phyloP scores from a whole-genome alignment of 768 basidiomycete genomes.

The Boletus patriciae region DNA sequence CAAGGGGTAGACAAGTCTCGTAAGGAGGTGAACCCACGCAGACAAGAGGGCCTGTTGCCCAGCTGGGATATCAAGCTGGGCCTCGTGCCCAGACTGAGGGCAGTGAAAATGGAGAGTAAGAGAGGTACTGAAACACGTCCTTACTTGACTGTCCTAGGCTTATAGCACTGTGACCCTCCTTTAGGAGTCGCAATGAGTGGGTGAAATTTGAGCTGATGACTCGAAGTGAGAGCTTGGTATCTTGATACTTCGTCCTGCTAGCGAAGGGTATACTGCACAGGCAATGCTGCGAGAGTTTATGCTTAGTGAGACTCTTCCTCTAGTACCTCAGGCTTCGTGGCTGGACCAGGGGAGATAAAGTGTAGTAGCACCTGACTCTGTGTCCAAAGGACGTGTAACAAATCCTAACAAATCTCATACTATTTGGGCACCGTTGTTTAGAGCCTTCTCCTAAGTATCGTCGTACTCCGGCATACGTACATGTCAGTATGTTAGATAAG shows the following conservation, averaged over 20 bases:
- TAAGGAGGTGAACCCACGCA: slow-evolving; percentile 1
- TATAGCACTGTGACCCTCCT: slow-evolving; percentile 11
- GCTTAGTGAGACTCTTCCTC: too few species aligned
- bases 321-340: too few species aligned
- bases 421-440: too few species aligned
- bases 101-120: not conserved
- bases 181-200: slow-evolving; percentile 6
- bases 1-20: too few species aligned
- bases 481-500: too few species aligned
- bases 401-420: too few species aligned
- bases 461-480: too few species aligned
- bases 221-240: not conserved
- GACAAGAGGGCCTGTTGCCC: slow-evolving; percentile 9
- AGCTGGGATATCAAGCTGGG: not conserved
- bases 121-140: not conserved
- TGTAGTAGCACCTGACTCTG: too few species aligned
- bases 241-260: slow-evolving; percentile 1
- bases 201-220: too few species aligned
- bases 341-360: too few species aligned
- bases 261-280: not conserved
- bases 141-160: not conserved
- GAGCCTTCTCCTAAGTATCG: too few species aligned
- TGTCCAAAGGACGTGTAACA: too few species aligned
- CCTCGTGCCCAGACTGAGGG: not conserved
- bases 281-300: slow-evolving; percentile 10